Conservation (phyloP, 331 rosid genomes). For the Saraca asoca region DNA sequence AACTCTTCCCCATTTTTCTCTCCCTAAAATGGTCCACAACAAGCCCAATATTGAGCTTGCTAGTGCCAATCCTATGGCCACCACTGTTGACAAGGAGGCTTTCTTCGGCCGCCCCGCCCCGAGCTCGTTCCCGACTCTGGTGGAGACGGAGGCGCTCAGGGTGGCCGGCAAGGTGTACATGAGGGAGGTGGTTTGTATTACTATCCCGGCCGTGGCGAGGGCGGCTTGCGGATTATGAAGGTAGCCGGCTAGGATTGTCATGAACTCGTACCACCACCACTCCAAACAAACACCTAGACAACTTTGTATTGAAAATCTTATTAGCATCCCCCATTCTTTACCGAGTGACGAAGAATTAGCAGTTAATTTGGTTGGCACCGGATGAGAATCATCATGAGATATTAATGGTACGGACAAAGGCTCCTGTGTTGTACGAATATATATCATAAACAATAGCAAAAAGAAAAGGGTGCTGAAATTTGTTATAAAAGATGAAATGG, state of each 20-base stretch:
- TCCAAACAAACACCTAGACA: constrained; percentile 85
- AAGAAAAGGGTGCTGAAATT: constrained; percentile 67
- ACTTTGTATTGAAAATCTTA: constrained; percentile 59
- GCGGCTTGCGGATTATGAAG: constrained; percentile 61
- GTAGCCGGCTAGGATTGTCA: constrained; percentile 82
- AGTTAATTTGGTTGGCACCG: neutral
- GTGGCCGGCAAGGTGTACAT: constrained; percentile 64
- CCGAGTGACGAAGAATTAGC: constrained; percentile 11
- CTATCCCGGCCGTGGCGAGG: constrained; percentile 57
- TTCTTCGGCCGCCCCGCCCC: constrained; percentile 52
- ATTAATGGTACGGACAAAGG: constrained; percentile 32
- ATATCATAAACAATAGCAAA: constrained; percentile 54
- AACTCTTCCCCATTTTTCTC: constrained; percentile 60
- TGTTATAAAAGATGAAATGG: constrained; percentile 62
- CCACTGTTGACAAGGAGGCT: constrained; percentile 53
- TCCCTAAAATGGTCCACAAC: constrained; percentile 54
- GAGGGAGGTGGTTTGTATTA: constrained; percentile 63
- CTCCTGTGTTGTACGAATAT: constrained; percentile 29
- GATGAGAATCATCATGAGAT: constrained; percentile 9
- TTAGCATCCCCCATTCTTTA: constrained; percentile 61
- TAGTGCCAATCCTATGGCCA: constrained; percentile 52
- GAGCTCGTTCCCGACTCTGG: constrained; percentile 65
- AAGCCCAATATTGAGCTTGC: constrained; percentile 52
- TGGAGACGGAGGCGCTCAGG: constrained; percentile 58
- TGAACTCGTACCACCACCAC: constrained; percentile 99